Evolutionary conservation across 495 filamentous ascomycete species (phyloP).

Genomic region (Tuber melanosporum): DNA sequence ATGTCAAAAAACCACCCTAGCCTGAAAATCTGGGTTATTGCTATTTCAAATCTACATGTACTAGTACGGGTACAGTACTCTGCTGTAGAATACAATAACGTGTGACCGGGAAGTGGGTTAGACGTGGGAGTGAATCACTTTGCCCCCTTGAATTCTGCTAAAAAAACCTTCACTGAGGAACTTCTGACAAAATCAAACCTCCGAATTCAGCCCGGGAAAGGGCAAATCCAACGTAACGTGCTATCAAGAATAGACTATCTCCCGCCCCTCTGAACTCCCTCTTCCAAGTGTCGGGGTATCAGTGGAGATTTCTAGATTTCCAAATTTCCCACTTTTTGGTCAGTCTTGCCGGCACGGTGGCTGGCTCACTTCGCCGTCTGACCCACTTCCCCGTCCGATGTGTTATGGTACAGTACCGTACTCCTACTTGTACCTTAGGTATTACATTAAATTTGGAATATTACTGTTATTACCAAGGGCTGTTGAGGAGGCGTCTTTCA

Average conservation of each 20-base stretch:
- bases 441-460: constrained; percentile 1
- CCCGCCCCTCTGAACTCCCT: not conserved
- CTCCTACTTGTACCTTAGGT: not conserved
- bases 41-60: not conserved
- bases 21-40: not conserved
- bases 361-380: not conserved
- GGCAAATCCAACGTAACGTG: not conserved
- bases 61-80: too few relatives aligned
- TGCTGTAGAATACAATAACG: not conserved
- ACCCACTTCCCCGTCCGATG: not conserved
- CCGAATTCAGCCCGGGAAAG: not conserved
- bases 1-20: not conserved
- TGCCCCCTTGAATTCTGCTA: not conserved
- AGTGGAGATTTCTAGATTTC: not conserved
- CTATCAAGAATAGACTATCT: not conserved
- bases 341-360: not conserved
- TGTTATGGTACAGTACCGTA: not conserved
- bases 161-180: not conserved
- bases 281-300: not conserved
- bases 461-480: not conserved
- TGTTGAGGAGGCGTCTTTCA: not conserved
- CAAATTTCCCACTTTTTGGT: not conserved
- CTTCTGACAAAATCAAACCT: not conserved
- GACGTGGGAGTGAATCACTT: not conserved
- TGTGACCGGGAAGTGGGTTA: not conserved